A percentile compares a stretch with the other conserved stretches of the same genome.
These are phyloP conservation scores for Kuraishia borneana DNA, from an alignment of 805 yeast genomes.

Conservation along the genomic window DNA sequence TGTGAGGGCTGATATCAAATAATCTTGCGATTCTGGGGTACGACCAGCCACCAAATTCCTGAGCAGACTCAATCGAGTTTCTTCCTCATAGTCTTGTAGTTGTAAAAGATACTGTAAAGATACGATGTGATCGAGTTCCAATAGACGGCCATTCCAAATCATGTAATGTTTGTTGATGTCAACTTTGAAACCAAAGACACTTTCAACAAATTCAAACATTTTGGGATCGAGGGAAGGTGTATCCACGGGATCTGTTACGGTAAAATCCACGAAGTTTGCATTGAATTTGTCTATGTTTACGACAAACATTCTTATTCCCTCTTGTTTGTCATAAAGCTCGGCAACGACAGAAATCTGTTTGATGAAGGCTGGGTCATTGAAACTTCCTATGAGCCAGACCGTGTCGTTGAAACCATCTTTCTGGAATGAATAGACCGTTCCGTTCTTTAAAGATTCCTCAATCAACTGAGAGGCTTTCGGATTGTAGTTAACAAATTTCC, in stretches of 20 bases:
- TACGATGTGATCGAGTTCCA: no score
- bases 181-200: neutral
- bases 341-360: neutral
- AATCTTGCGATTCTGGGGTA: conserved; percentile 7
- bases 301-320: neutral
- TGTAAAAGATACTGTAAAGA: no score
- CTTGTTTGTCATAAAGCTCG: neutral
- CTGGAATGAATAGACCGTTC: conserved; percentile 13
- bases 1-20: conserved; percentile 9
- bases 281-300: neutral
- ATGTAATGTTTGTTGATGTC: conserved; percentile 13
- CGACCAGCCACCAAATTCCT: neutral
- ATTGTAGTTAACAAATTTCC: conserved; percentile 1
- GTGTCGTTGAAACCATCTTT: neutral
- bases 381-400: conserved; percentile 1
- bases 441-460: conserved; percentile 4
- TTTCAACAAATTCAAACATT: neutral
- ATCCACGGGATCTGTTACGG: neutral
- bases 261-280: neutral
- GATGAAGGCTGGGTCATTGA: neutral
- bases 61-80: neutral
- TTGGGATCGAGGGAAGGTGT: neutral
- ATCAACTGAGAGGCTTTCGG: neutral
- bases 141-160: conserved; percentile 67
- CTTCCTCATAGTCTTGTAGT: neutral